These are phyloP conservation scores for Ceratobasidium papillatum DNA, from an alignment of 1,284 basidiomycete genomes.

Conservation along the genomic window DNA sequence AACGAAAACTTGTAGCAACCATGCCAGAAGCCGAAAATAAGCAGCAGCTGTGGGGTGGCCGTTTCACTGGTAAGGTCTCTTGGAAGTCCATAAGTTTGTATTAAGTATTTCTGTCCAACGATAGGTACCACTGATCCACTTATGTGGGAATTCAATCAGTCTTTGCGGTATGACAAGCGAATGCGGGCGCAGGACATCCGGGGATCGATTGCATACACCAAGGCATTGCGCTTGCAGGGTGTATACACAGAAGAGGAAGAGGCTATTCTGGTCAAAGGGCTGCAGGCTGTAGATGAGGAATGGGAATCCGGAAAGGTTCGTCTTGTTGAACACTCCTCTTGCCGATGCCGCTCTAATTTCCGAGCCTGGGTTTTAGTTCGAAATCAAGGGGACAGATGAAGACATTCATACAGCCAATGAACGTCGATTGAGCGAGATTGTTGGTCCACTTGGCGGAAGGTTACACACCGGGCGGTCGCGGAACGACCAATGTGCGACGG, in stretches of 20 bases:
- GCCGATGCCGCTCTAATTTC: constrained; percentile 35
- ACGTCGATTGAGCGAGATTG: constrained; percentile 90
- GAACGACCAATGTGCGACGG: constrained; percentile 98
- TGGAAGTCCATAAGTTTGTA: constrained; percentile 62
- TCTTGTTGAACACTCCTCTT: background rate
- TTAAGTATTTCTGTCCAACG: background rate
- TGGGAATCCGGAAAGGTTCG: constrained; percentile 79
- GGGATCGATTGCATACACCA: constrained; percentile 96
- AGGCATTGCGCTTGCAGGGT: constrained; percentile 79
- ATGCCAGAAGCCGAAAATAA: constrained; percentile 53
- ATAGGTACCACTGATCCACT: constrained; percentile 55
- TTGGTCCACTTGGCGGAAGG: constrained; percentile 90
- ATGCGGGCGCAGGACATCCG: constrained; percentile 93
- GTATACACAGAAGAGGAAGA: constrained; percentile 84
- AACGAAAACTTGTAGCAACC: background rate
- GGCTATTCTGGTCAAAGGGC: constrained; percentile 77
- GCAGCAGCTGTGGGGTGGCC: constrained; percentile 87
- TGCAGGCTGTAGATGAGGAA: constrained; percentile 80
- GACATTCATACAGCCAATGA: constrained; percentile 99
- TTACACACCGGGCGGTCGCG: constrained; percentile 95
- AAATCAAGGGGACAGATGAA: constrained; percentile 84
- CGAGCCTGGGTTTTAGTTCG: constrained; percentile 62
- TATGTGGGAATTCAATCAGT: constrained; percentile 97
- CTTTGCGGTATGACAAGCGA: constrained; percentile 91
- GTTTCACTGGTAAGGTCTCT: constrained; percentile 89